Percentiles rank a stretch among this genome's conserved stretches.
Conservation (phyloP, 352 stramenopile genomes). For the Phytophthora sp. region DNA sequence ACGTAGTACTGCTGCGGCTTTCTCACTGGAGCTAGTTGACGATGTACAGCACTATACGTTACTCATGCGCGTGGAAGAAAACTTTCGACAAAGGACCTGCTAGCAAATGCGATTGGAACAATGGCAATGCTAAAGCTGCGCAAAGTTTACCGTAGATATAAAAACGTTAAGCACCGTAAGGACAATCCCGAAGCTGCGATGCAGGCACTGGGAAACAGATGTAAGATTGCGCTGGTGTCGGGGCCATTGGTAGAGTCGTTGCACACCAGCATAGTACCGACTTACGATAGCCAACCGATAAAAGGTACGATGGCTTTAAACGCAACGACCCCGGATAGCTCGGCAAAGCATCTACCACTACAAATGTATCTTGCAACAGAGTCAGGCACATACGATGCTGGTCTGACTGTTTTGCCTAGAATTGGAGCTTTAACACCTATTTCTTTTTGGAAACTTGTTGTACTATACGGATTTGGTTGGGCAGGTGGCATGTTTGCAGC, state of each 20-base stretch:
- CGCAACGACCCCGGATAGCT: not conserved
- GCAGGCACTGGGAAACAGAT: not conserved
- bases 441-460: not conserved
- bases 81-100: constrained; percentile 8
- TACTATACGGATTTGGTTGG: not conserved
- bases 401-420: constrained; percentile 3
- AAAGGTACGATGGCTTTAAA: not conserved
- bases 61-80: not conserved
- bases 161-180: not conserved
- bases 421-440: not conserved
- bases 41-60: constrained; percentile 2
- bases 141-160: constrained; percentile 7
- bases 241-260: not conserved
- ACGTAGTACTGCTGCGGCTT: not conserved
- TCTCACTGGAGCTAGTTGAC: not conserved
- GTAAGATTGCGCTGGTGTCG: not conserved
- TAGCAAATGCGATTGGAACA: constrained; percentile 7
- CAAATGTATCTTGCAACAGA: constrained; percentile 10
- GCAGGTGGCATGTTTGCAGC: not conserved
- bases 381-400: not conserved
- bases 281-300: not conserved
- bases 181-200: not conserved
- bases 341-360: not conserved
- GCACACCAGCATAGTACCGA: not conserved
- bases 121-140: constrained; percentile 2